These are phyloP conservation scores for Cryomyces minteri DNA, from an alignment of 495 filamentous ascomycete genomes.

Conservation along the genomic window DNA sequence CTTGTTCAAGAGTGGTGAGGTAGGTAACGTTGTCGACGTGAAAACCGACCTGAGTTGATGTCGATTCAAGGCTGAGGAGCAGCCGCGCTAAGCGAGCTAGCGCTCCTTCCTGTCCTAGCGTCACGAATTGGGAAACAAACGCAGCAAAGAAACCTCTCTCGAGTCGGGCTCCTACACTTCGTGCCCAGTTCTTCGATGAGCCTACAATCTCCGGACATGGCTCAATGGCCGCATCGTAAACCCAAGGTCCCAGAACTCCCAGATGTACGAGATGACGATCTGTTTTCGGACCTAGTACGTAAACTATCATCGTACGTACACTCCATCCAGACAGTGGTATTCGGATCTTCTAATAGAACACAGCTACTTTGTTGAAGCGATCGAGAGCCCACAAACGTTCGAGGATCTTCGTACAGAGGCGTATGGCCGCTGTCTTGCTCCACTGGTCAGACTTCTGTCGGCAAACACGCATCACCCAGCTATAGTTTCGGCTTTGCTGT, in stretches of 20 bases:
- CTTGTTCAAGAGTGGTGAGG: too few relatives aligned
- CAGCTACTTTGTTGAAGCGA: constrained; percentile 46
- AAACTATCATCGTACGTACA: neutral
- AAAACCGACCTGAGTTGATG: too few relatives aligned
- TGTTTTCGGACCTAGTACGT: neutral
- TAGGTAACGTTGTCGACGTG: too few relatives aligned
- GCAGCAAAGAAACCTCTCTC: too few relatives aligned
- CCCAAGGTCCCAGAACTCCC: neutral
- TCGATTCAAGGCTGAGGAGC: too few relatives aligned
- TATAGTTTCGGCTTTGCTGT: constrained; percentile 68
- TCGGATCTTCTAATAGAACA: constrained; percentile 5
- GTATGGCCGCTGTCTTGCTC: constrained; percentile 41
- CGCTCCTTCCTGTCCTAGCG: too few relatives aligned
- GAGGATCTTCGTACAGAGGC: constrained; percentile 58
- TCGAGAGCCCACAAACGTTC: constrained; percentile 53
- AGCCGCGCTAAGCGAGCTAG: too few relatives aligned
- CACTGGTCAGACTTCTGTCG: constrained; percentile 46
- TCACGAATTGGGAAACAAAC: too few relatives aligned
- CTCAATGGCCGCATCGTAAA: too few relatives aligned
- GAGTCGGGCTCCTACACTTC: too few relatives aligned
- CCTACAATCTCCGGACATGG: too few relatives aligned
- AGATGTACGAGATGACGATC: neutral
- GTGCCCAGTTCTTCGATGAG: too few relatives aligned
- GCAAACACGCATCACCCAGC: constrained; percentile 49
- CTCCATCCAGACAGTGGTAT: neutral